These are phyloP conservation scores for Euphorbia lathyris DNA, from an alignment of 345 rosid species.

Conservation along the genomic window DNA sequence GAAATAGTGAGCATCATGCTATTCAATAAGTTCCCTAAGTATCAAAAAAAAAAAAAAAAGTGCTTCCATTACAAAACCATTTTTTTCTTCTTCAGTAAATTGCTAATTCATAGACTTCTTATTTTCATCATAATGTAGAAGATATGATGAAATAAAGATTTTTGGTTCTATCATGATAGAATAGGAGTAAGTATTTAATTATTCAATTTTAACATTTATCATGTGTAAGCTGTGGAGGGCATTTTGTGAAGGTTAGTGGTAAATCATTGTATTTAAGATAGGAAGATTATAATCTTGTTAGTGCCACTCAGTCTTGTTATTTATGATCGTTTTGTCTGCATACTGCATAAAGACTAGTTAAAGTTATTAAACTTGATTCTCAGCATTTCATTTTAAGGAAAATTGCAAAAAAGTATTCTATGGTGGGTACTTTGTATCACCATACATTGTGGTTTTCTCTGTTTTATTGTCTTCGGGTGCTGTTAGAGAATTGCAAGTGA, in stretches of 20 bases:
- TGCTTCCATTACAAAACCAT: background rate
- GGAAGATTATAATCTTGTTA: background rate
- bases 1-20: background rate
- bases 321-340: background rate
- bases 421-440: background rate
- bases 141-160: background rate
- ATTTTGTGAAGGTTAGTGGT: background rate
- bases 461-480: background rate
- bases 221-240: background rate
- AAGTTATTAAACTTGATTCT: background rate
- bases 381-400: background rate
- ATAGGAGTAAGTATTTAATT: background rate
- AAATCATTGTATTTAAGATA: background rate
- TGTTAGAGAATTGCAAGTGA: background rate
- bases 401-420: too few species aligned
- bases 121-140: too few species aligned
- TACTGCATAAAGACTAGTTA: background rate
- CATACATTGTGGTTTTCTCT: too few species aligned
- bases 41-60: background rate
- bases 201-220: background rate
- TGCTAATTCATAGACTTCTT: background rate
- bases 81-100: background rate
- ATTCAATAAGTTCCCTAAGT: constrained; percentile 1
- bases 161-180: background rate
- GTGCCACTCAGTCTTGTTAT: background rate